Conservation (phyloP, 768 basidiomycete genomes). For the Pleurotus platypus region DNA sequence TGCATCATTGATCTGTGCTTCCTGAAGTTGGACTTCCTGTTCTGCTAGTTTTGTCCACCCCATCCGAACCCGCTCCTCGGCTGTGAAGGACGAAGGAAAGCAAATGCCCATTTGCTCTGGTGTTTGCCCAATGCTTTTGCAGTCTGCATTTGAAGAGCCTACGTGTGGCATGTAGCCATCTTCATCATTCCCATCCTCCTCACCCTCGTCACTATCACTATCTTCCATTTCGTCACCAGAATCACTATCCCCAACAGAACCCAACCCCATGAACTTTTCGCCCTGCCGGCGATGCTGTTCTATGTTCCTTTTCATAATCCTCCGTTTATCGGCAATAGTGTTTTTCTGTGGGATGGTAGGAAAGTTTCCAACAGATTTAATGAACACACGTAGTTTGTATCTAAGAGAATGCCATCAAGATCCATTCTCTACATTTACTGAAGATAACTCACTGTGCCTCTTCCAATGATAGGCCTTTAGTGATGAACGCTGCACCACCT, state of each 20-base stretch:
- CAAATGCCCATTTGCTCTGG: not conserved
- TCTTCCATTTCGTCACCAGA: constrained; percentile 2
- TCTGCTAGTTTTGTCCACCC: constrained; percentile 11
- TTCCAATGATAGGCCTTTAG: constrained; percentile 2
- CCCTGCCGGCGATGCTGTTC: not conserved
- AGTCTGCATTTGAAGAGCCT: not conserved
- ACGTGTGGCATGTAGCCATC: not conserved
- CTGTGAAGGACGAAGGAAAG: constrained; percentile 9
- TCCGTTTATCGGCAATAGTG: not conserved
- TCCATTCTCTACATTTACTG: not conserved
- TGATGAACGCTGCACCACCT: not conserved
- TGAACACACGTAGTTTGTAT: not conserved
- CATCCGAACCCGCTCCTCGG: constrained; percentile 1
- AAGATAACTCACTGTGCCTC: constrained; percentile 5
- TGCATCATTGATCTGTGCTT: constrained; percentile 14
- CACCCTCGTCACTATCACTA: not conserved
- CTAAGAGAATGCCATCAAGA: no score
- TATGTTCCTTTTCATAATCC: not conserved
- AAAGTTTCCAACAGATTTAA: not conserved
- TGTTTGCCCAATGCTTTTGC: not conserved
- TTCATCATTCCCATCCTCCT: not conserved
- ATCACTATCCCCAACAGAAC: not conserved
- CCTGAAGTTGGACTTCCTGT: constrained; percentile 13
- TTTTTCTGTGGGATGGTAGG: not conserved
- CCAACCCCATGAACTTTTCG: not conserved